Base-by-base conservation (phyloP, 208 protist genomes). In the Leishmania major region DNA sequence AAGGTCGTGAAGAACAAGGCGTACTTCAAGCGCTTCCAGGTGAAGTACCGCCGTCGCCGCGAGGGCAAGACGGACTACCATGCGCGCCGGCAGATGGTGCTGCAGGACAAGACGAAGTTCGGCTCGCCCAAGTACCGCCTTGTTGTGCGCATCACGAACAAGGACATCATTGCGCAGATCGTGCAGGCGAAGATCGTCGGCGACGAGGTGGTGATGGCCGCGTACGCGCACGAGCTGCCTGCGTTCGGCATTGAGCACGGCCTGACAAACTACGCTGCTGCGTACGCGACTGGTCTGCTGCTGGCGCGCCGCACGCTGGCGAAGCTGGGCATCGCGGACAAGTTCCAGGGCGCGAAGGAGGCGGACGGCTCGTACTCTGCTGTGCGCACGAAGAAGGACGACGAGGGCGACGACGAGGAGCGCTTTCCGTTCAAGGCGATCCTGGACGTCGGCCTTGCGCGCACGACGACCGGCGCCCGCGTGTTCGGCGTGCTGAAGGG, bases 41-140 rank as follows among this genome's bases (percentile, higher is more conserved):
- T 99, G 84, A 94, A 99, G 93, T 99, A 98, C 96, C 93, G 99
- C 90, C 76, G 77, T 60, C 91, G 99, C 83, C 95, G 99, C 85
- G 99, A 99, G 91, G 98, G 99, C 79, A 99, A 99, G 92, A 99
- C 99, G 77, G 99, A 99, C 92, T 99, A 99, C 96, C 93, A 97
- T 75, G 97, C 97, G 57, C 95, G 99, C 85, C 13, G 1, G 99
- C 87, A 94, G 71, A 95, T 99, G 53, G 96, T 99, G 86, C 88
- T 95, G 69, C 99, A 99, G 95, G 99, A 99, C 89, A 99, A 99
- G 91, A 99, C 99, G 92, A 99, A 99, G 93, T 99, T 99, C 91
- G 97, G 98, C 82, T 93, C 98, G 66, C 98, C 98, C 82, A 99
- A 99, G 94, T 99, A 99, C 98, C 94, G 99, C 83, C 90, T 99